Evolutionary conservation across 2,329 filamentous ascomycete species (phyloP).

Genomic region (Colletotrichum ledebouriae): DNA sequence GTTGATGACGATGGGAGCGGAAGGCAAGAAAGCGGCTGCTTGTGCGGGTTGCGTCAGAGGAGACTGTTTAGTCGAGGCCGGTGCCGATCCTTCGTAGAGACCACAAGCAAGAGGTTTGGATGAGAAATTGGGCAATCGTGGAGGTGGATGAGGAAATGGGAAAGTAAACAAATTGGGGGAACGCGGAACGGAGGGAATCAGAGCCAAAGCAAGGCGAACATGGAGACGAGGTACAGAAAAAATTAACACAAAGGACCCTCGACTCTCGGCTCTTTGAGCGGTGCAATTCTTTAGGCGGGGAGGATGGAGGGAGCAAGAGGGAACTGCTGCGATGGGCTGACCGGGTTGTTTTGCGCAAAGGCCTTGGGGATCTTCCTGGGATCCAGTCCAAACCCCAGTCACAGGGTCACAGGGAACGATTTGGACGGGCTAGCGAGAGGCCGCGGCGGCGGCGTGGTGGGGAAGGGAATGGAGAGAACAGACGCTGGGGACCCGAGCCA

Average conservation of each 20-base stretch:
- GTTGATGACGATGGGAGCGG: conserved; percentile 29
- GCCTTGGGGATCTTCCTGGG: conserved; percentile 10
- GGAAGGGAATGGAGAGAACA: conserved; percentile 4
- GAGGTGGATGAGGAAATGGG: neutral
- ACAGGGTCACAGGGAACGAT: conserved; percentile 21
- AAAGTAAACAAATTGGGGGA: conserved; percentile 26
- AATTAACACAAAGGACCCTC: conserved; percentile 5
- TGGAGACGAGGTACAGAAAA: neutral
- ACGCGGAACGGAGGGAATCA: conserved; percentile 9
- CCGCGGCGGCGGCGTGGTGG: conserved; percentile 6
- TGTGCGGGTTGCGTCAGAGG: conserved; percentile 36
- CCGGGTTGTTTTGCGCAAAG: neutral
- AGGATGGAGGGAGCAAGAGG: conserved; percentile 2
- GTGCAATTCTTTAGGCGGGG: conserved; percentile 27
- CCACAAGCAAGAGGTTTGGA: neutral
- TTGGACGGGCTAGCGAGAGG: neutral
- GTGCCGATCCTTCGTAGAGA: conserved; percentile 14
- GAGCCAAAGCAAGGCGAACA: neutral
- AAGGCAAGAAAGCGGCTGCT: conserved; percentile 38
- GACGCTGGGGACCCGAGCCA: neutral
- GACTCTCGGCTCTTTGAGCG: conserved; percentile 9
- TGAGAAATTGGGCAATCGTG: neutral
- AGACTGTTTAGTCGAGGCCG: neutral
- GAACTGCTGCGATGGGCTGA: neutral
- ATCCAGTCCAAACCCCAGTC: conserved; percentile 9